phyloP scores from a whole-genome alignment of 805 yeast species.

The Saccharomycopsis lassenensis region DNA sequence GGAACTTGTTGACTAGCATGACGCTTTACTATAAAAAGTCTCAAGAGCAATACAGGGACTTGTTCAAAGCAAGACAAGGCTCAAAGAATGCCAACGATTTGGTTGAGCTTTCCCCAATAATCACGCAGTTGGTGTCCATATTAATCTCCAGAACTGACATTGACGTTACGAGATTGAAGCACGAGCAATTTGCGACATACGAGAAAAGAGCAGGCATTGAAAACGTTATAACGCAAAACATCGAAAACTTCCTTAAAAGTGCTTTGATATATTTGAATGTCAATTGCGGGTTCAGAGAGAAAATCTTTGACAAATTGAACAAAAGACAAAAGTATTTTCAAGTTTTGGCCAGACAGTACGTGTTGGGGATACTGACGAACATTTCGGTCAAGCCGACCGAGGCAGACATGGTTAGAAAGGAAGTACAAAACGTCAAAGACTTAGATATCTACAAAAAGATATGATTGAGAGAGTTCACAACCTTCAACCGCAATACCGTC shows the following conservation, averaged over 20 bases:
- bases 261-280: conserved; percentile 9
- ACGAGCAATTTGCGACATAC: neutral
- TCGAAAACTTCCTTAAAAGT: conserved; percentile 7
- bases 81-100: conserved; percentile 12
- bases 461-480: too few relatives aligned
- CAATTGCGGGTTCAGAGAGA: conserved; percentile 17
- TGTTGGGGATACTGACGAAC: conserved; percentile 5
- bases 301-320: conserved; percentile 13
- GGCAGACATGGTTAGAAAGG: conserved; percentile 4
- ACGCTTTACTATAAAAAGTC: conserved; percentile 14
- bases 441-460: conserved; percentile 9
- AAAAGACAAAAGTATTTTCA: conserved; percentile 11
- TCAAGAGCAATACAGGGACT: conserved; percentile 3
- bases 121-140: conserved; percentile 9
- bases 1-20: conserved; percentile 12
- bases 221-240: conserved; percentile 5
- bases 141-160: conserved; percentile 13
- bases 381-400: conserved; percentile 5
- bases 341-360: conserved; percentile 13
- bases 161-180: conserved; percentile 9
- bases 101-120: conserved; percentile 8
- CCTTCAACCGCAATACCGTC: too few relatives aligned
- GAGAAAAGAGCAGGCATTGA: conserved; percentile 1
- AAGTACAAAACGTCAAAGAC: conserved; percentile 8
- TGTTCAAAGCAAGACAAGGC: conserved; percentile 8